Evolutionary conservation across 2,329 filamentous ascomycete genomes (phyloP).

Genomic region (Monosporascus sp.): DNA sequence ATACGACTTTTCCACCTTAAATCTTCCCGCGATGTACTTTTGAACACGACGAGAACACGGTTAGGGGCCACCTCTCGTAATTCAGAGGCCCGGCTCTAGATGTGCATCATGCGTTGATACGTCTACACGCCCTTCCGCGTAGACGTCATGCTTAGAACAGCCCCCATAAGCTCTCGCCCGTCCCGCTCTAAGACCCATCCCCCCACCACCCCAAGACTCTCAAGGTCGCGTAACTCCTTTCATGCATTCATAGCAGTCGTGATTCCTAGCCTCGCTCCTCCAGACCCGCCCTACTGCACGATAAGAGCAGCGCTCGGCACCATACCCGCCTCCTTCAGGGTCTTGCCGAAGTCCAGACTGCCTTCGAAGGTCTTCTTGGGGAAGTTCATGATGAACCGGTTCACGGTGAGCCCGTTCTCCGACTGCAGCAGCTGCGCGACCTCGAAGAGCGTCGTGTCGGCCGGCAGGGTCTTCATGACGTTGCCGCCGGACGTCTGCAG

Average conservation of each 20-base stretch:
- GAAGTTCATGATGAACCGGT: slow-evolving; percentile 79
- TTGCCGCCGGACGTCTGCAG: slow-evolving; percentile 73
- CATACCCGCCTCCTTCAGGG: slow-evolving; percentile 85
- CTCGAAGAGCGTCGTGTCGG: slow-evolving; percentile 89
- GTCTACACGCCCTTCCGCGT: no score
- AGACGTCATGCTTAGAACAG: background rate
- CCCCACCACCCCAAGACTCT: background rate
- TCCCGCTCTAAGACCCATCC: background rate
- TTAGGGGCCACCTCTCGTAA: no score
- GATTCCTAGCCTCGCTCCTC: background rate
- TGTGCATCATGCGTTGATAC: no score
- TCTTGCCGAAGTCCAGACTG: slow-evolving; percentile 74
- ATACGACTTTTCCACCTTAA: background rate
- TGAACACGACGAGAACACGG: background rate
- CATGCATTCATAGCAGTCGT: slow-evolving; percentile 13
- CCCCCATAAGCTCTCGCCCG: background rate
- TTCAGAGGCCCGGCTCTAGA: no score
- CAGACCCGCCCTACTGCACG: slow-evolving; percentile 47
- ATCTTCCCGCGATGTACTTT: background rate
- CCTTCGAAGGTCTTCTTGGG: slow-evolving; percentile 75
- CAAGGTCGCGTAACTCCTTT: slow-evolving; percentile 11
- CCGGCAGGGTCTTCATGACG: slow-evolving; percentile 80
- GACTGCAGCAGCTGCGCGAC: slow-evolving; percentile 70
- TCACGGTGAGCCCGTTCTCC: slow-evolving; percentile 66
- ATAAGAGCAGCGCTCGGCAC: slow-evolving; percentile 88